These are phyloP conservation scores for Metarhizium guizhouense DNA, from an alignment of 2,329 filamentous ascomycete species.

Conservation along the genomic window DNA sequence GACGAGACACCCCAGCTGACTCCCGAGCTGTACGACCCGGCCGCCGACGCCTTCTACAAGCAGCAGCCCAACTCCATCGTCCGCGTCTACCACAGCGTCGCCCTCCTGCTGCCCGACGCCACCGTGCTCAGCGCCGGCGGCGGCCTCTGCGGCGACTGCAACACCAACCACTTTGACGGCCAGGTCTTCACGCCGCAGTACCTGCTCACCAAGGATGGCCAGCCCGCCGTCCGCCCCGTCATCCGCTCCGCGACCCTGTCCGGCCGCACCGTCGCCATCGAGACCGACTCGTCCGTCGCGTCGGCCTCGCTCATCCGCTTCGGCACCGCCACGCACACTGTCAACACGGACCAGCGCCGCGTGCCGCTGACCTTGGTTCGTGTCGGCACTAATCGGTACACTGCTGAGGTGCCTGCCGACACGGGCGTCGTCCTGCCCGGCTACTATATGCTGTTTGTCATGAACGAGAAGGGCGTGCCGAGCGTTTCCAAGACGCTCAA, in stretches of 20 bases:
- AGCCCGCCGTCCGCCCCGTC: slow-evolving; percentile 27
- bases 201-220: slow-evolving; percentile 37
- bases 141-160: slow-evolving; percentile 38
- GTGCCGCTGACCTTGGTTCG: slow-evolving; percentile 29
- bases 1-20: slow-evolving; percentile 31
- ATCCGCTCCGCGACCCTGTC: slow-evolving; percentile 19
- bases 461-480: slow-evolving; percentile 34
- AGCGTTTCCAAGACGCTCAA: slow-evolving; percentile 34
- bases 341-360: slow-evolving; percentile 50
- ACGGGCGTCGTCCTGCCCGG: slow-evolving; percentile 41
- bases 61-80: slow-evolving; percentile 29
- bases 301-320: slow-evolving; percentile 34
- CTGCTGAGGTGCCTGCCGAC: slow-evolving; percentile 34
- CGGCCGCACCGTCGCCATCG: slow-evolving; percentile 15
- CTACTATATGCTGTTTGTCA: slow-evolving; percentile 44
- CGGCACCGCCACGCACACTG: slow-evolving; percentile 42
- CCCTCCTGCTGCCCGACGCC: slow-evolving; percentile 39
- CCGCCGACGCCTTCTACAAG: slow-evolving; percentile 27
- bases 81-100: slow-evolving; percentile 40
- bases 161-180: slow-evolving; percentile 42
- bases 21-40: slow-evolving; percentile 38
- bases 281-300: slow-evolving; percentile 18
- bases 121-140: slow-evolving; percentile 42
- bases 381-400: slow-evolving; percentile 23
- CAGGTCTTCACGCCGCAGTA: slow-evolving; percentile 49